Evolutionary conservation across 2,329 filamentous ascomycete species (phyloP), one percentile per base, ranked within the genome.

Genomic region (Penicillium sp.): DNA sequence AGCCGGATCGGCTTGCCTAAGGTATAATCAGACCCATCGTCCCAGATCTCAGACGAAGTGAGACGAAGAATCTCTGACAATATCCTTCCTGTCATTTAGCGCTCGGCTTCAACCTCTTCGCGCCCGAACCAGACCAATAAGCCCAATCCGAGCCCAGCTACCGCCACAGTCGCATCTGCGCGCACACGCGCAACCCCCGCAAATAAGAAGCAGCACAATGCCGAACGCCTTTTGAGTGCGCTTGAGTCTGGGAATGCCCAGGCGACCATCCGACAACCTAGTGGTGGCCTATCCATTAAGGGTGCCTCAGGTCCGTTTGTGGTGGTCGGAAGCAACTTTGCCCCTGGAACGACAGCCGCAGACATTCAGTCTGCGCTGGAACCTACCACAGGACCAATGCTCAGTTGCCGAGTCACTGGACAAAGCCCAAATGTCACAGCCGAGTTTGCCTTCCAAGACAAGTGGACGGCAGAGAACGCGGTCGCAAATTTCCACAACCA

Each of bases 401-500:
- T 79, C 26, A 75, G 75, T 47, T 86, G 84, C 68, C 77, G 74
- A 55, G 70, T 87, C 21, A 69, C 80, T 12, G 63, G 67, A n/a
- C 76, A 76, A 18, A 69, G 77, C 8, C 83, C 84, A 1, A 79
- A 76, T 2, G 84, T 87, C 47, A 80, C 81, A 52, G 82, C 81
- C 3, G 82, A 86, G 64, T 79, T 86, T 68, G 73, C 77, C 15
- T 85, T 84, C 60, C 70, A 75, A 15, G 79, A 83, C 42, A 80
- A 75, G 64, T 70, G 71, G 28, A 77, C 78, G 21, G 84, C 84
- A 1, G 81, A 86, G 55, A 80, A 77, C 47, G 79, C 85, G 34
- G 79, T 86, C 57, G 76, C 76, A 34, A 84, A 77, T 31, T 86
- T 85, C 71, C 82, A 87, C 69, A 81, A 82, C 58, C 81, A 85